Evolutionary conservation across 2,329 filamentous ascomycete species (phyloP).

Genomic region (Fusarium multiceps): DNA sequence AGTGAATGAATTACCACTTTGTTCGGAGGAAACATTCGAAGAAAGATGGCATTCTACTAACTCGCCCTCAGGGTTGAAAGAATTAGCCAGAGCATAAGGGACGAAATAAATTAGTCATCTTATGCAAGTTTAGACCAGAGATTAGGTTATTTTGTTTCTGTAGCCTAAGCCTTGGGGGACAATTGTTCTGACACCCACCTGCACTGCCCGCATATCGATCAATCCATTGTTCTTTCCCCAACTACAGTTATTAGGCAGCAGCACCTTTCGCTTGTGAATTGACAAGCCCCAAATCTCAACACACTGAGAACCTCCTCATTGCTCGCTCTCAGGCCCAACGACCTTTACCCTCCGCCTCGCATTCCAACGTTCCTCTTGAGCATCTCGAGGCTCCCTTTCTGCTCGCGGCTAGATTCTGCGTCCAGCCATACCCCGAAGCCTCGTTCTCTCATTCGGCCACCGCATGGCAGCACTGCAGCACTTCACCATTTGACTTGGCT

Average conservation of each 20-base stretch:
- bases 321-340: accelerated
- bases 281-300: background rate
- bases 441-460: background rate
- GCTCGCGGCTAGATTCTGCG: background rate
- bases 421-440: too few relatives aligned
- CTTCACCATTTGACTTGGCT: background rate
- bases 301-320: too few relatives aligned
- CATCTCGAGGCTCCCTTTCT: background rate
- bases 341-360: background rate
- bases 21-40: background rate
- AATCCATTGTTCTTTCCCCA: background rate
- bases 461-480: background rate
- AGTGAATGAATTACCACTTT: background rate
- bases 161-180: background rate
- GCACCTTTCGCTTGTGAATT: background rate
- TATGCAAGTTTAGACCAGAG: background rate
- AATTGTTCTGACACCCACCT: background rate
- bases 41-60: background rate
- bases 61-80: too few relatives aligned
- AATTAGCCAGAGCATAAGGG: background rate
- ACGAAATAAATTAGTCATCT: background rate
- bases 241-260: background rate
- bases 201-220: too few relatives aligned
- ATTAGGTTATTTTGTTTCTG: background rate
- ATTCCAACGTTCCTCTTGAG: background rate